A percentile compares a stretch with the other conserved stretches of the same genome.
Conservation (phyloP, 225 moss, liverwort and hornwort genomes). For the Polytrichum commune region DNA sequence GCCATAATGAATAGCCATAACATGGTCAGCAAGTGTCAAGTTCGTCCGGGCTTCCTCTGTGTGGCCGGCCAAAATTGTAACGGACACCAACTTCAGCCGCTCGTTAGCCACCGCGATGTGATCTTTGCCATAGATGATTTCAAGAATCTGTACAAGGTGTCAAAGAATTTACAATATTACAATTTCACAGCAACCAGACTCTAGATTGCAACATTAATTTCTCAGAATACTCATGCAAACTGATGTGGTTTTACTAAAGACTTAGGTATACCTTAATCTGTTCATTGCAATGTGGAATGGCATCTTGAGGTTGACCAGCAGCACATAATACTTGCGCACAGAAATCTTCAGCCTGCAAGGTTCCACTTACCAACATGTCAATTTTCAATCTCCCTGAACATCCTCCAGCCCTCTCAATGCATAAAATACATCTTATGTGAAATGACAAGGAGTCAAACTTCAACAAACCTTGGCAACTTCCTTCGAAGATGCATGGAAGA, state of each 20-base stretch:
- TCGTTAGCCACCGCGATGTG: conserved; percentile 84
- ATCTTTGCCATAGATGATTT: conserved; percentile 59
- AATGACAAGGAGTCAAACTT: no score
- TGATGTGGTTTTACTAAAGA: no score
- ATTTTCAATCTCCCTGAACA: no score
- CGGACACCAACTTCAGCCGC: conserved; percentile 68
- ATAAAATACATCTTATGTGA: no score
- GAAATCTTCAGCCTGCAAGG: conserved; percentile 67
- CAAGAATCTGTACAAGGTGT: conserved; percentile 54
- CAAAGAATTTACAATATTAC: background rate
- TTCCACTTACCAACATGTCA: background rate
- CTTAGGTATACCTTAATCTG: conserved; percentile 46
- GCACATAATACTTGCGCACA: conserved; percentile 64
- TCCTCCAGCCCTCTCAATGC: no score
- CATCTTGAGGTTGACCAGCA: conserved; percentile 41
- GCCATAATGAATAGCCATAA: conserved; percentile 72
- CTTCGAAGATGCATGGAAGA: conserved; percentile 49
- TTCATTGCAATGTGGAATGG: conserved; percentile 56
- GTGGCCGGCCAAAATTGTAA: conserved; percentile 52
- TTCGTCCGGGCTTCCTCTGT: conserved; percentile 35
- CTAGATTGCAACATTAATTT: no score
- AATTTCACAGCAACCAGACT: no score
- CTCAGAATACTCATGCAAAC: no score
- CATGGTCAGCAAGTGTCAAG: conserved; percentile 42
- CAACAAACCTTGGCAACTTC: conserved; percentile 48